phyloP scores from a whole-genome alignment of 164 flowering plant species.

The Vitis rotundifolia region DNA sequence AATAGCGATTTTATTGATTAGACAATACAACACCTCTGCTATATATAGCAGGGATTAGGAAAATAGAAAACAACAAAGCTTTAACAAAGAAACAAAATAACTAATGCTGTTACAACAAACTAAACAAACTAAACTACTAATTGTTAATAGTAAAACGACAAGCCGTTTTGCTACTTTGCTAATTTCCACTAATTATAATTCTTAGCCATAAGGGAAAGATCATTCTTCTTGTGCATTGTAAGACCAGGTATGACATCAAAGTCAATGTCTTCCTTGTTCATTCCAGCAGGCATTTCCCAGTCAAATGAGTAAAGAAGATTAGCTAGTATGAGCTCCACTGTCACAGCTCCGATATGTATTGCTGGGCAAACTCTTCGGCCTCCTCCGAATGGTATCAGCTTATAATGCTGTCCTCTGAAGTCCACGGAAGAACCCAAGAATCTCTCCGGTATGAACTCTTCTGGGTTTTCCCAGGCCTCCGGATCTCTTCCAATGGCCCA shows the following conservation, averaged over 20 bases:
- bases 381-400: slow-evolving; percentile 21
- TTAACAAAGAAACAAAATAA: no score
- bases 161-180: no score
- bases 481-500: slow-evolving; percentile 37
- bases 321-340: slow-evolving; percentile 11
- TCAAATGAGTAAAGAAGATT: slow-evolving; percentile 12
- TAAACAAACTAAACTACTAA: no score
- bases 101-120: no score
- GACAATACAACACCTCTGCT: no score
- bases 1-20: no score
- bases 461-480: slow-evolving; percentile 29
- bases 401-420: slow-evolving; percentile 17
- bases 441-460: slow-evolving; percentile 36
- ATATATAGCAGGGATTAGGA: no score
- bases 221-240: slow-evolving; percentile 20
- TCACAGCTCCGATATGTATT: slow-evolving; percentile 9
- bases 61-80: no score
- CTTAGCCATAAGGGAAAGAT: no score
- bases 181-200: no score
- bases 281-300: slow-evolving; percentile 18
- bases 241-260: slow-evolving; percentile 11
- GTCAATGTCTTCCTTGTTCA: slow-evolving; percentile 13
- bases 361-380: slow-evolving; percentile 23
- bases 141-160: no score
- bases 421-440: slow-evolving; percentile 18